Percentiles rank a stretch among this genome's conserved stretches.
These are phyloP conservation scores for Aureobasidium leucospermi DNA, from an alignment of 2,329 filamentous ascomycete species.

Conservation along the genomic window DNA sequence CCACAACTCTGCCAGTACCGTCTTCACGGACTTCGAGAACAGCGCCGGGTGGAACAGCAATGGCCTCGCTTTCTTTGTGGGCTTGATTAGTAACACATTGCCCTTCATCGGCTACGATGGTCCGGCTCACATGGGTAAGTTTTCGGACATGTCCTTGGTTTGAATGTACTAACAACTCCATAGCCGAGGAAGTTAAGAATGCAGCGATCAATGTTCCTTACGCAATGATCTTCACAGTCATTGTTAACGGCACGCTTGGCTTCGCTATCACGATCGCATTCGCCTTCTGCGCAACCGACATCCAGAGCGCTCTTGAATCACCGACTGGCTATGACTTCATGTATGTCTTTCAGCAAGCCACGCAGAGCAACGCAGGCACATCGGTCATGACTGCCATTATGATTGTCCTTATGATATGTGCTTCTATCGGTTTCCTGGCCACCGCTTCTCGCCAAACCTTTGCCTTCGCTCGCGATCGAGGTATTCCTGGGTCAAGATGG, in stretches of 20 bases:
- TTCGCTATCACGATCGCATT: constrained; percentile 40
- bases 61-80: constrained; percentile 17
- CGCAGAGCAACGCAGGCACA: constrained; percentile 35
- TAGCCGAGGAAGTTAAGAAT: constrained; percentile 45
- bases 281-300: constrained; percentile 37
- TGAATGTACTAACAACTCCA: neutral
- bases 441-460: constrained; percentile 35
- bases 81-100: no score
- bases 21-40: constrained; percentile 26
- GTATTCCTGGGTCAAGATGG: constrained; percentile 29
- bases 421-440: constrained; percentile 35
- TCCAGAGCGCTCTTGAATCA: constrained; percentile 34
- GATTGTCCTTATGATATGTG: constrained; percentile 33
- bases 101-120: no score
- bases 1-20: constrained; percentile 21
- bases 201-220: constrained; percentile 41
- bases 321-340: constrained; percentile 43
- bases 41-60: constrained; percentile 28
- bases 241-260: constrained; percentile 42
- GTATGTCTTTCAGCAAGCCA: constrained; percentile 44
- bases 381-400: constrained; percentile 42
- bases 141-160: no score
- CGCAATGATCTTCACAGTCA: constrained; percentile 41
- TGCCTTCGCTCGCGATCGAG: constrained; percentile 38
- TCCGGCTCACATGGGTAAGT: no score